Conservation (phyloP, 2,329 filamentous ascomycete genomes). For the Mycosphaerella arachidis region DNA sequence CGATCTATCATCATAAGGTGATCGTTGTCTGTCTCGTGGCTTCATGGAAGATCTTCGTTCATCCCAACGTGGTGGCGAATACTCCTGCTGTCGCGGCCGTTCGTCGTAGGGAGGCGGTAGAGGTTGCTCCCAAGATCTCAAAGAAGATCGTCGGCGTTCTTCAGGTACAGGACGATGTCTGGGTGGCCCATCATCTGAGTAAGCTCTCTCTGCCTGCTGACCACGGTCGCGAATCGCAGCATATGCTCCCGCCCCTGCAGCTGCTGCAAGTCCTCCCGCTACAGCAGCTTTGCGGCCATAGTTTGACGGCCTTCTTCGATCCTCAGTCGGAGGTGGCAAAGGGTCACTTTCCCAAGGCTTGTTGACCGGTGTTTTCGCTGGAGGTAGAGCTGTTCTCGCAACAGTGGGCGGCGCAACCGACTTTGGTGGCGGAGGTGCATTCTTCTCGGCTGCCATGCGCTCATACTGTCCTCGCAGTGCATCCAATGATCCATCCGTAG, state of each 20-base stretch:
- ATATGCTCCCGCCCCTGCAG: background rate
- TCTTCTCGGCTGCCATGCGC: conserved; percentile 9
- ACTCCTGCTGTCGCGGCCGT: background rate
- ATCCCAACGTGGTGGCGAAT: background rate
- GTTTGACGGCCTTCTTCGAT: background rate
- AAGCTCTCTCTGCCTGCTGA: background rate
- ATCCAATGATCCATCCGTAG: conserved; percentile 38
- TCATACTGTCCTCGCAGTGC: conserved; percentile 32
- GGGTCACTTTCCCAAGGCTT: conserved; percentile 4
- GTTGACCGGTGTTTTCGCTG: background rate
- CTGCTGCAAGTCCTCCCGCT: background rate
- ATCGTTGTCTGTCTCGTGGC: background rate
- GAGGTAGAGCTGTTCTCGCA: background rate
- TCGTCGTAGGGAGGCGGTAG: background rate
- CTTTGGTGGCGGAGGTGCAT: background rate
- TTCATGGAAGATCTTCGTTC: background rate
- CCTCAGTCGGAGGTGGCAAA: background rate
- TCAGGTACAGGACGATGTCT: background rate
- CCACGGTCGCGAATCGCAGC: background rate
- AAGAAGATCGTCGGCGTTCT: background rate
- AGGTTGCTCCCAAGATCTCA: background rate
- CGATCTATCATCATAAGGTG: background rate
- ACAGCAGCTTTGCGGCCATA: background rate
- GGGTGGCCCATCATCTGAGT: background rate
- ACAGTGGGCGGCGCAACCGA: background rate